Evolutionary conservation across 2,329 filamentous ascomycete genomes (phyloP).

Genomic region (Clarireedia hainanense): DNA sequence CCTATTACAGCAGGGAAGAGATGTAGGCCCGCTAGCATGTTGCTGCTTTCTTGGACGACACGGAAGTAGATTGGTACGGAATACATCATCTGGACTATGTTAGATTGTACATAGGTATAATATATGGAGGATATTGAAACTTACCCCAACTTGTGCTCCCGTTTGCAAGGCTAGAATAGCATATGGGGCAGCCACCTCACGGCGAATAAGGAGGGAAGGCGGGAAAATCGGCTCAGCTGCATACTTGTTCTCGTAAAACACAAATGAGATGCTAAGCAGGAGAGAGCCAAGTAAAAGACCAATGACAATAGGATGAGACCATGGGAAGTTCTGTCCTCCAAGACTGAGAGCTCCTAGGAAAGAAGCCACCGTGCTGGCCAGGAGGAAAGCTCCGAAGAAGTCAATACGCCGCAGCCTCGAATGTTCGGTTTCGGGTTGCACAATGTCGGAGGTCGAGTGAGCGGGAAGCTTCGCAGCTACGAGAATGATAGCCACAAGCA

Average conservation of each 20-base stretch:
- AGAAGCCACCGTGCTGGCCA: conserved; percentile 12
- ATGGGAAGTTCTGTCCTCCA: conserved; percentile 36
- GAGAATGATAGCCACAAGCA: conserved; percentile 54
- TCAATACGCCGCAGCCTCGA: conserved; percentile 62
- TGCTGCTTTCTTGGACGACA: conserved; percentile 48
- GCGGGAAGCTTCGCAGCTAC: conserved; percentile 50
- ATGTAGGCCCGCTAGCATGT: conserved; percentile 50
- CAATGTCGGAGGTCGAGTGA: conserved; percentile 34
- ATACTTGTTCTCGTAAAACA: conserved; percentile 32
- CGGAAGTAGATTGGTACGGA: conserved; percentile 64
- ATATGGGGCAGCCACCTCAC: conserved; percentile 46
- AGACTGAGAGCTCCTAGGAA: conserved; percentile 41
- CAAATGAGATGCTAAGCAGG: conserved; percentile 19
- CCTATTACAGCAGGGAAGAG: conserved; percentile 60
- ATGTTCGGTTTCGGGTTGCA: conserved; percentile 52
- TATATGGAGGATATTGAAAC: conserved; percentile 18
- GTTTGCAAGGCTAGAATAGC: conserved; percentile 45
- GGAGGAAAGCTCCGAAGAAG: conserved; percentile 60
- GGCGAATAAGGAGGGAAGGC: conserved; percentile 42
- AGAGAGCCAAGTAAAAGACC: conserved; percentile 28
- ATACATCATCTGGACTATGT: conserved; percentile 46
- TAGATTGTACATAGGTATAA: not conserved
- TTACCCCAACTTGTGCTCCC: conserved; percentile 49
- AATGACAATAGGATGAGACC: conserved; percentile 31
- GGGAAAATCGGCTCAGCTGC: conserved; percentile 52